phyloP scores from a whole-genome alignment of 192 early-diverging fungal species.

The Funneliformis geosporum region DNA sequence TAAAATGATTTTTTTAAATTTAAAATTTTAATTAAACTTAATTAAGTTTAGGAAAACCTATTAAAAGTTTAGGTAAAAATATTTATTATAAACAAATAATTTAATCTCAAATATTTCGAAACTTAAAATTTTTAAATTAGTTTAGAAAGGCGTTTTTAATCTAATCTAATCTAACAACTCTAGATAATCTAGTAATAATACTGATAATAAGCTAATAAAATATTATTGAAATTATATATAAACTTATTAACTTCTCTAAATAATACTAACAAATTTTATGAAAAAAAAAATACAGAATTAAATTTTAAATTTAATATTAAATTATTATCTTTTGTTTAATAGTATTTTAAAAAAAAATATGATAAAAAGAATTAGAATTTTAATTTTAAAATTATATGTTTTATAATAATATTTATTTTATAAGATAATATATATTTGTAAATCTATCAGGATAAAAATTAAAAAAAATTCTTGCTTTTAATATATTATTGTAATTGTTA shows the following conservation, averaged over 20 bases:
- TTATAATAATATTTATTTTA: not conserved
- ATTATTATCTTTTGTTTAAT: not conserved
- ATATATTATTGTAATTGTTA: not conserved
- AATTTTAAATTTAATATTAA: not conserved
- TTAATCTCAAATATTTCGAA: too few species aligned
- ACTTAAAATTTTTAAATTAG: too few species aligned
- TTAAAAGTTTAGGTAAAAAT: too few species aligned
- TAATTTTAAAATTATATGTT: not conserved
- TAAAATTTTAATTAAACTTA: too few species aligned
- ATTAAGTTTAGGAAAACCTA: too few species aligned
- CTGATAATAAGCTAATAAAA: too few species aligned
- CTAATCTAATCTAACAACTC: too few species aligned
- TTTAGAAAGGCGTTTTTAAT: too few species aligned
- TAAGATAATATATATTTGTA: constrained; percentile 36
- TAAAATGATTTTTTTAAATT: too few species aligned
- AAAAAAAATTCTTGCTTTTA: not conserved
- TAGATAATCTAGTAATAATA: too few species aligned
- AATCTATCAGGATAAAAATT: not conserved
- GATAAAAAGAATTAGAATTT: not conserved
- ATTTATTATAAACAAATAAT: too few species aligned
- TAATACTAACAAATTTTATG: not conserved
- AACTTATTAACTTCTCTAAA: not conserved
- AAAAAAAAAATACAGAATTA: not conserved
- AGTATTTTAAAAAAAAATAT: not conserved
- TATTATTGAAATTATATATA: not conserved